phyloP scores from a whole-genome alignment of 2,329 filamentous ascomycete genomes.

The Diaporthe citrichinensis region DNA sequence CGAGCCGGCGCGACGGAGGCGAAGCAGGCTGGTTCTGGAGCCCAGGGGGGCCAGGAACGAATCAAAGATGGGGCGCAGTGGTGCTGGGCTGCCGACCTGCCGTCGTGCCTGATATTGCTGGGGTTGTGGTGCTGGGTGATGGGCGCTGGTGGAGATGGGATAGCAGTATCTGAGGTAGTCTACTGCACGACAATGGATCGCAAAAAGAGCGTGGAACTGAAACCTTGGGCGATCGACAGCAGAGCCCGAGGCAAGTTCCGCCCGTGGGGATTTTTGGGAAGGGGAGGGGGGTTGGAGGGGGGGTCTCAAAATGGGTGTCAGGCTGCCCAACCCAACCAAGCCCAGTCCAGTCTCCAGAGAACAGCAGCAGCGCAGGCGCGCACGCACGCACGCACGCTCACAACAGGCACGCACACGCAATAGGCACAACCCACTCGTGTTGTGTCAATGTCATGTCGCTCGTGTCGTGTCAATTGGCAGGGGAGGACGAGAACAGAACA shows the following conservation, averaged over 20 bases:
- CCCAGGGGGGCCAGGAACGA: background rate
- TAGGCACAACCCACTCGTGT: slow-evolving; percentile 20
- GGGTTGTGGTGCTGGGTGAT: background rate
- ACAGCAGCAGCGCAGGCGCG: background rate
- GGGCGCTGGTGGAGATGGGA: slow-evolving; percentile 18
- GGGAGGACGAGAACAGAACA: background rate
- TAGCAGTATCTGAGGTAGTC: slow-evolving; percentile 9
- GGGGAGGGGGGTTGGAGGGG: background rate
- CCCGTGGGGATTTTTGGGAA: background rate
- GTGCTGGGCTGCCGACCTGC: background rate
- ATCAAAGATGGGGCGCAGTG: slow-evolving; percentile 18
- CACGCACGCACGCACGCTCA: background rate
- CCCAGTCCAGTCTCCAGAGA: background rate
- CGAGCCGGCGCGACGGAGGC: slow-evolving; percentile 24
- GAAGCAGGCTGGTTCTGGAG: slow-evolving; percentile 21
- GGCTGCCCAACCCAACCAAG: background rate
- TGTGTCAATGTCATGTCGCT: background rate
- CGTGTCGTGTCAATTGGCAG: slow-evolving; percentile 16
- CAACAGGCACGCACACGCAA: background rate
- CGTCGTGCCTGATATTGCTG: background rate
- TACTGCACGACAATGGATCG: slow-evolving; percentile 28
- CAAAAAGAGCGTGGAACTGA: slow-evolving; percentile 17
- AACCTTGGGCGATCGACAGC: slow-evolving; percentile 25
- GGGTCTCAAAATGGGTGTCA: slow-evolving; percentile 1
- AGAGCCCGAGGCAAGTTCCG: slow-evolving; percentile 28